Evolutionary conservation across 2,329 filamentous ascomycete species (phyloP), one percentile per base, ranked within the genome.

Genomic region (Pseudocercospora crystallina): DNA sequence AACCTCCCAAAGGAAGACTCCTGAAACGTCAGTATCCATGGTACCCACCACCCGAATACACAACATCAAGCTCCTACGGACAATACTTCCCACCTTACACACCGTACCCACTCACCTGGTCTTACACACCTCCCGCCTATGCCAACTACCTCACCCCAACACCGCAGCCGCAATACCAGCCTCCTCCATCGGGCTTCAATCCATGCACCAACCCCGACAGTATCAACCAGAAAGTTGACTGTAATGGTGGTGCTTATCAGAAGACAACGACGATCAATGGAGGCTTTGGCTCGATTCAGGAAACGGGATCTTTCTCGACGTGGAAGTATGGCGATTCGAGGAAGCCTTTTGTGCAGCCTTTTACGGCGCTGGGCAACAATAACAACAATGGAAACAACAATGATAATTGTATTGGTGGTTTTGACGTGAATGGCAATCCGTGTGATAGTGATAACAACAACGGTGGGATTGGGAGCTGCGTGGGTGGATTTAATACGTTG

Each of bases 161-260:
- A 7, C 20, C 20, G 7, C 20, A 26, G 20, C 42, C 42, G 10
- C 42, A 31, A 29, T 44, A 29, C 5, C 12, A 8, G 7, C 5
- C 42, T 13, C 42, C 42, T 13, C 12, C n/a, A 10, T 17, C 42
- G 14, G 17, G 31, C 12, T 44, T 35, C 32, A 44, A 44, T 26
- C 31, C 42, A 10, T 44, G 42, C 29, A 33, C 42, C 31, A 33
- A 44, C 12, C 42, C 42, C 14, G n/a, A 44, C 15, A 44, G 42
- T 31, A 20, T 44, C 31, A 44, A 29, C 15, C 26, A 11, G 31
- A 44, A 13, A 26, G 42, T 44, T 1, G 42, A 44, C 3, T 44
- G 42, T 13, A 44, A 44, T 7, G 42, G 42, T 26, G 42, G 42
- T 12, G 42, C 31, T 5, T 44, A n/a, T 5, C 42, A 44, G 31